Evolutionary conservation across 768 basidiomycete genomes (phyloP), one percentile per base, ranked within the genome.

Genomic region (Hygrophorus russula): DNA sequence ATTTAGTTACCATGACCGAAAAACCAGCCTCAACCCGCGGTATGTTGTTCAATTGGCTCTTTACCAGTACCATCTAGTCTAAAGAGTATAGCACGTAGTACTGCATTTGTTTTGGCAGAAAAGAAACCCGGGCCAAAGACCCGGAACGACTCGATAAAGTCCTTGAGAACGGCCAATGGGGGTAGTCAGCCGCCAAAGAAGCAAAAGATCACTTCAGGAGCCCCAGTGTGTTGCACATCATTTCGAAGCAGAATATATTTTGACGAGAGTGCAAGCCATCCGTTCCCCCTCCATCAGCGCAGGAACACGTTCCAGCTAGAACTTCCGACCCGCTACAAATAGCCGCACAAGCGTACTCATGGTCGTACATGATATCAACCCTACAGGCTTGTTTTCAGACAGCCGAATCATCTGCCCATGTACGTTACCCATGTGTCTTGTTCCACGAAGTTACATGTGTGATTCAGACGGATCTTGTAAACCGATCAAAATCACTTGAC

Each of bases 281-380:
- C 3, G n/a, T n/a, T 3, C n/a, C 31, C 11, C 24, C 41, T 10
- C 36, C 44, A 29, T 29, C 39, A 13, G 8, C 36, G 4, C 20
- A 39, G 7, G 46, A 48, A 19, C 32, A 40, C 20, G 41, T 50
- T n/a, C 53, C 60, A n/a, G 36, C 53, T n/a, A 52, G 45, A 4
- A 52, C 62, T 17, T 24, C 24, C 24, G 68, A 72, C 44, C 49
- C 68, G 11, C 54, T 74, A 10, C 69, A 74, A 49, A 53, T 71
- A 4, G 72, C 70, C 1, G 72, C 75, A 10, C 73, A 76, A 45
- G 56, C 66, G 13, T 74, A 76, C 47, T 70, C 78, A 47, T 80
- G 78, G 78, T 45, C 70, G 20, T 73, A 71, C 49, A 80, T 82
- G 77, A 65, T 66, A 4, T 69, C 73, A 9, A 71, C 70, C 1